Evolutionary conservation across 768 basidiomycete genomes (phyloP).

Genomic region (Leccinellum albellum): DNA sequence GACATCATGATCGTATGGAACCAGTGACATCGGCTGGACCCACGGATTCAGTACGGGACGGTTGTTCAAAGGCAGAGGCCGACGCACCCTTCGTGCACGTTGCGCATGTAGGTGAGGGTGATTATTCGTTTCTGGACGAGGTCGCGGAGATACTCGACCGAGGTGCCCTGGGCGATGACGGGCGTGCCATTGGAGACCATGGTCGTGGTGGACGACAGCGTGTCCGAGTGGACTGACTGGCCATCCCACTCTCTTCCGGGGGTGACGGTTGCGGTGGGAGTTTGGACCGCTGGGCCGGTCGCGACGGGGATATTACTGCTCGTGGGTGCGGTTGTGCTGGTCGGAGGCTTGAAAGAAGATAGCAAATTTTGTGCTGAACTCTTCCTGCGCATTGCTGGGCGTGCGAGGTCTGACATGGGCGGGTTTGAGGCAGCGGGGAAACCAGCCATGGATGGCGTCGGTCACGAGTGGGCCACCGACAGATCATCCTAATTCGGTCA

Average conservation of each 20-base stretch:
- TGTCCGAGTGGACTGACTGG: slow-evolving; percentile 58
- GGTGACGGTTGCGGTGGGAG: slow-evolving; percentile 37
- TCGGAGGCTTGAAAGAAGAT: slow-evolving; percentile 57
- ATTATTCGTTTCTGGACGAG: slow-evolving; percentile 80
- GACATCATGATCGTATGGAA: slow-evolving; percentile 84
- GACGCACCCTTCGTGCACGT: slow-evolving; percentile 81
- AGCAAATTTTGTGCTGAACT: slow-evolving; percentile 83
- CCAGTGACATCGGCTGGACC: slow-evolving; percentile 72
- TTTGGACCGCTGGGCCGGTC: slow-evolving; percentile 33
- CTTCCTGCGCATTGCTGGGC: slow-evolving; percentile 76
- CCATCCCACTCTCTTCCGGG: slow-evolving; percentile 65
- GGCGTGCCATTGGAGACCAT: slow-evolving; percentile 35
- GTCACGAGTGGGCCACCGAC: slow-evolving; percentile 10
- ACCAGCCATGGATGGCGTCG: slow-evolving; percentile 10
- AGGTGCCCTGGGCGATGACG: slow-evolving; percentile 53
- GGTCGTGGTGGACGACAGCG: slow-evolving; percentile 36
- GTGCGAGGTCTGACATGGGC: slow-evolving; percentile 31
- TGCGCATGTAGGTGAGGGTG: slow-evolving; percentile 81
- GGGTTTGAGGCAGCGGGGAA: slow-evolving; percentile 25
- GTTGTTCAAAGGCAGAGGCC: neutral
- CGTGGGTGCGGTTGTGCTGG: slow-evolving; percentile 25
- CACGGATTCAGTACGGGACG: neutral
- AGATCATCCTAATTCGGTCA: slow-evolving; percentile 19
- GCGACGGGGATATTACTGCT: slow-evolving; percentile 31
- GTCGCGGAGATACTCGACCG: slow-evolving; percentile 75